phyloP scores from a whole-genome alignment of 225 moss, liverwort and hornwort genomes.

The Pseudisothecium myosuroides region DNA sequence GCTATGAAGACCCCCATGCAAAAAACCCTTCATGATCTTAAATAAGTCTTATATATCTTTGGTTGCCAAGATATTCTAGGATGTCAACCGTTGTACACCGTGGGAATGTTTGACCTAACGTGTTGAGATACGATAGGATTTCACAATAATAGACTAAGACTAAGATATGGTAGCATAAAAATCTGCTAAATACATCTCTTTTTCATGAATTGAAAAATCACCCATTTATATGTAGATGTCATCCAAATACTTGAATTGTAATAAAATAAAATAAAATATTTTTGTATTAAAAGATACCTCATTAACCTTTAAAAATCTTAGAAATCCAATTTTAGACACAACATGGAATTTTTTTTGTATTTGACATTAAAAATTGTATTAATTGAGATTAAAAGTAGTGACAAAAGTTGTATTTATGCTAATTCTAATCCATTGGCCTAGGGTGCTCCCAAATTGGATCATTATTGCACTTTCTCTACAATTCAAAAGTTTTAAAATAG shows the following conservation, averaged over 20 bases:
- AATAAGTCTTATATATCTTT: no score
- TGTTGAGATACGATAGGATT: neutral
- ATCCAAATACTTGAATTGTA: neutral
- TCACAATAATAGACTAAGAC: neutral
- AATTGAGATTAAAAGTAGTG: neutral
- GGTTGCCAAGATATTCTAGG: neutral
- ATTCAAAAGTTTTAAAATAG: neutral
- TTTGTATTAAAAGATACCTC: neutral
- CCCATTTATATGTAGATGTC: neutral
- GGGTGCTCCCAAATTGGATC: neutral
- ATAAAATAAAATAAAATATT: neutral
- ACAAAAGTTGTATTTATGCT: no score
- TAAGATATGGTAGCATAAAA: no score
- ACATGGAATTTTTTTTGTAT: neutral
- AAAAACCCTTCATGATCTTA: no score
- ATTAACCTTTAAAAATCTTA: neutral
- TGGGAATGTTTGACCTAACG: neutral
- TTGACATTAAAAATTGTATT: neutral
- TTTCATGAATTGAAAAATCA: neutral
- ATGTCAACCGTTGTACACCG: rapidly evolving
- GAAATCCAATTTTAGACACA: neutral
- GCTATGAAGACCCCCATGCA: no score
- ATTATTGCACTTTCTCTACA: neutral
- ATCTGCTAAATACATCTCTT: neutral
- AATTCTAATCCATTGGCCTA: neutral